A percentile compares a stretch with the other conserved stretches of the same genome.
Conservation (phyloP, 108 stramenopile genomes). For the Conticribra guillardii region DNA sequence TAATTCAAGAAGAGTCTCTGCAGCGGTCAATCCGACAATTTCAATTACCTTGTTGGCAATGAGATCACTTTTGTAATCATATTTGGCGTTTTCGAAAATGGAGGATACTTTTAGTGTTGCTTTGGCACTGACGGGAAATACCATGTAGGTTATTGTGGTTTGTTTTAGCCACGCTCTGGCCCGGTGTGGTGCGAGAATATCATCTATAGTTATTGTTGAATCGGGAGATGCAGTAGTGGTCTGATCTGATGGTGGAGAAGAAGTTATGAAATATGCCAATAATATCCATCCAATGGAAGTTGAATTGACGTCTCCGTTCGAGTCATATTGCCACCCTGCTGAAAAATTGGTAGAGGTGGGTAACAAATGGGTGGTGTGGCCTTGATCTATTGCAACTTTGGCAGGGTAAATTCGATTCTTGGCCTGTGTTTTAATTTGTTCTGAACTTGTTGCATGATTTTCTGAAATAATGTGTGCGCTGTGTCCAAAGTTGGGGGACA, state of each 20-base stretch:
- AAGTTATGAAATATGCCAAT: slow-evolving; percentile 24
- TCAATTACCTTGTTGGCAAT: background rate
- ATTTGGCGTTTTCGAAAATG: slow-evolving; percentile 5
- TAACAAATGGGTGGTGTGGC: slow-evolving; percentile 7
- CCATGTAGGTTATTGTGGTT: slow-evolving; percentile 35
- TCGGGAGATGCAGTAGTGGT: background rate
- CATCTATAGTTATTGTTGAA: slow-evolving; percentile 20
- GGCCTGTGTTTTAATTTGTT: background rate
- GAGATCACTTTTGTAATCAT: background rate
- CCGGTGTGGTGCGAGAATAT: slow-evolving; percentile 22
- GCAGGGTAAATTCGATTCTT: slow-evolving; percentile 7
- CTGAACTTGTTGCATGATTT: background rate
- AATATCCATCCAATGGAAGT: slow-evolving; percentile 38
- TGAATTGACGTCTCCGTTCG: slow-evolving; percentile 9
- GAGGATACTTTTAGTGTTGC: slow-evolving; percentile 4
- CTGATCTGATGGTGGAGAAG: slow-evolving; percentile 9
- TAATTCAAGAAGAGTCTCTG: slow-evolving; percentile 26
- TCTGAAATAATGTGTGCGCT: background rate
- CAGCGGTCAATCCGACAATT: slow-evolving; percentile 34
- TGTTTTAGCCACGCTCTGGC: slow-evolving; percentile 31
- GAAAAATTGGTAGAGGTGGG: slow-evolving; percentile 22
- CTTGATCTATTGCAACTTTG: slow-evolving; percentile 31
- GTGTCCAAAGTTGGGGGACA: slow-evolving; percentile 34
- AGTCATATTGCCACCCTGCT: slow-evolving; percentile 26
- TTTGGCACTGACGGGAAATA: slow-evolving; percentile 9